Evolutionary conservation across 176 grass and related monocot species (phyloP).

Genomic region (Avena insularis): DNA sequence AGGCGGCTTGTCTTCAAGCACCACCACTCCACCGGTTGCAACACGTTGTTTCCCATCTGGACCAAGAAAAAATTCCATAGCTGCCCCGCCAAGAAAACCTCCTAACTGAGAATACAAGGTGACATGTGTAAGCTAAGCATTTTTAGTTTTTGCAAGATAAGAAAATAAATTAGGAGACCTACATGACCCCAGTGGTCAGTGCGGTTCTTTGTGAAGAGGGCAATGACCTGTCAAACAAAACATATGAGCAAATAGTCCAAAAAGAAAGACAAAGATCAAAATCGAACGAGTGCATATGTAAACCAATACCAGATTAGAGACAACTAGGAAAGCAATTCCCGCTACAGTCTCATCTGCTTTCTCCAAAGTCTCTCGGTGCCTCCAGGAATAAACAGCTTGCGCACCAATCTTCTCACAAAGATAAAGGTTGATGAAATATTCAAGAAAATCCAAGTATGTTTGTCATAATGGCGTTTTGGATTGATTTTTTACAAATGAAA

Average conservation of each 20-base stretch:
- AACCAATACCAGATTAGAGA: conserved; percentile 67
- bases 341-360: conserved; percentile 55
- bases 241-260: background rate
- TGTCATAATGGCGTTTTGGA: background rate
- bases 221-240: conserved; percentile 51
- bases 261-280: conserved; percentile 8
- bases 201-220: conserved; percentile 44
- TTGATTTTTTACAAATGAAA: background rate
- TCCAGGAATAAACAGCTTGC: conserved; percentile 72
- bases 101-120: conserved; percentile 57
- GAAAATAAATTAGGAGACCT: conserved; percentile 41
- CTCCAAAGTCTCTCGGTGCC: conserved; percentile 50
- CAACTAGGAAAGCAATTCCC: conserved; percentile 61
- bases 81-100: conserved; percentile 82
- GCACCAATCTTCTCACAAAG: conserved; percentile 58
- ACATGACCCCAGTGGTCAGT: conserved; percentile 78
- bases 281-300: background rate
- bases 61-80: conserved; percentile 59
- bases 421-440: background rate
- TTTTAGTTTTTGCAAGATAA: background rate
- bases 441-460: background rate
- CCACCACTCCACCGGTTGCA: background rate
- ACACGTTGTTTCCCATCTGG: background rate
- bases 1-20: too few species aligned
- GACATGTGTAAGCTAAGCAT: background rate